phyloP scores from a whole-genome alignment of 176 grass and related monocot species.

The Poa pratensis region DNA sequence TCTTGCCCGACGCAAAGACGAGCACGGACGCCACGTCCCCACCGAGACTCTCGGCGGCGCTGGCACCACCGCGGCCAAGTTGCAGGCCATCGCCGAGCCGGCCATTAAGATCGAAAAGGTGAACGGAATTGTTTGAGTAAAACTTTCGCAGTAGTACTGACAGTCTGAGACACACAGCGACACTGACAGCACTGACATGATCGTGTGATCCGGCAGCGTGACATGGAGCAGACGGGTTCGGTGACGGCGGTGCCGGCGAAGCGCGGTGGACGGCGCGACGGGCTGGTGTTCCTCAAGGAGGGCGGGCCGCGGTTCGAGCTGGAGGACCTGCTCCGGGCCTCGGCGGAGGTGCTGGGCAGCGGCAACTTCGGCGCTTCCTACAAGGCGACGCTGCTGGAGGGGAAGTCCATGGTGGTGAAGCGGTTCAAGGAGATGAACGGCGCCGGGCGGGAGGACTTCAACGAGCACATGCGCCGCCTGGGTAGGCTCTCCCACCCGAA shows the following conservation, averaged over 20 bases:
- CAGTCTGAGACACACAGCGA: not conserved
- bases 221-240: slow-evolving; percentile 22
- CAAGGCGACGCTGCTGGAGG: slow-evolving; percentile 67
- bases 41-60: slow-evolving; percentile 28
- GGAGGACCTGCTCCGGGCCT: slow-evolving; percentile 81
- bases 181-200: not conserved
- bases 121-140: not conserved
- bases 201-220: not conserved
- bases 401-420: slow-evolving; percentile 79
- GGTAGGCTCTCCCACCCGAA: slow-evolving; percentile 77
- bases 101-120: slow-evolving; percentile 51
- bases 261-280: slow-evolving; percentile 50
- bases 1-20: slow-evolving; percentile 37
- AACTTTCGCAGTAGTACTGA: not conserved
- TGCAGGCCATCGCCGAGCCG: slow-evolving; percentile 22
- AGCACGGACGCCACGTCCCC: not conserved
- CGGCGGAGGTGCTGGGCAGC: slow-evolving; percentile 86
- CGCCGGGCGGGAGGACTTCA: slow-evolving; percentile 63
- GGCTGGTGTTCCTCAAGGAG: slow-evolving; percentile 72
- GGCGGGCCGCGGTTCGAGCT: slow-evolving; percentile 60
- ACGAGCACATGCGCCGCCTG: slow-evolving; percentile 86
- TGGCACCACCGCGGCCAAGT: slow-evolving; percentile 3
- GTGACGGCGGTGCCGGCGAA: slow-evolving; percentile 28
- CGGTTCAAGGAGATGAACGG: slow-evolving; percentile 82
- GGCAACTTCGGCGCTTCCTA: slow-evolving; percentile 90